Evolutionary conservation across 1,284 basidiomycete species (phyloP), one percentile per base, ranked within the genome.

Genomic region (Meira miltonrushii): DNA sequence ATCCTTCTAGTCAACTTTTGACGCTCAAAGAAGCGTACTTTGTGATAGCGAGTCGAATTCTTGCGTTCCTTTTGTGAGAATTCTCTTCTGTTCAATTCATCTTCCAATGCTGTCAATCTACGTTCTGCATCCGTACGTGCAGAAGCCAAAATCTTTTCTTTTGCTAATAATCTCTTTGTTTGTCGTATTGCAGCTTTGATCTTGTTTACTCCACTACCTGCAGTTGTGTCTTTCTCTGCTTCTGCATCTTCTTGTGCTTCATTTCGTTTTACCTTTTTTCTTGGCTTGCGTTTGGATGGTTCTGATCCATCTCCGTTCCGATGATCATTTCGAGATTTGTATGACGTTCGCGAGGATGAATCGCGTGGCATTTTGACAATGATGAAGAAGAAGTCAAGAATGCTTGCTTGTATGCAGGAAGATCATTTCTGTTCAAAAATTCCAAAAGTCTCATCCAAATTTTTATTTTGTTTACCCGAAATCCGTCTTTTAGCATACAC

Each of bases 61-160:
- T 58, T 59, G 41, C 64, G 62, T 46, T 69, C 68, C 12, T 61
- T 59, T 49, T 59, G 56, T 8, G 59, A 46, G 6, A 21, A 15
- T 48, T 61, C 23, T 17, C 38, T 49, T 9, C 53, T 37, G 25
- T 63, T 64, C 39, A 71, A 33, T 55, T 71, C 69, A 10, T 59
- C 48, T 39, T 68, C 58, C 39, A 70, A 64, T 0, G 70, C 54
- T 8, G 58, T 58, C 25, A 72, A 66, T 17, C 66, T 55, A 19
- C 70, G 60, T 52, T 72, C 67, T 11, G 70, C 70, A 52, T 72
- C 70, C 54, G 68, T 68, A 51, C 63, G 63, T 47, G 60, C 64
- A 15, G 65, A 68, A 1, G 66, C 66, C 4, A 62, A 65, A 6
- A 72, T 60, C 38, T 70, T 69, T 8, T 59, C 51, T 51, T 66